Conservation (phyloP, 768 basidiomycete genomes). For the Leccinum fibrillosum region DNA sequence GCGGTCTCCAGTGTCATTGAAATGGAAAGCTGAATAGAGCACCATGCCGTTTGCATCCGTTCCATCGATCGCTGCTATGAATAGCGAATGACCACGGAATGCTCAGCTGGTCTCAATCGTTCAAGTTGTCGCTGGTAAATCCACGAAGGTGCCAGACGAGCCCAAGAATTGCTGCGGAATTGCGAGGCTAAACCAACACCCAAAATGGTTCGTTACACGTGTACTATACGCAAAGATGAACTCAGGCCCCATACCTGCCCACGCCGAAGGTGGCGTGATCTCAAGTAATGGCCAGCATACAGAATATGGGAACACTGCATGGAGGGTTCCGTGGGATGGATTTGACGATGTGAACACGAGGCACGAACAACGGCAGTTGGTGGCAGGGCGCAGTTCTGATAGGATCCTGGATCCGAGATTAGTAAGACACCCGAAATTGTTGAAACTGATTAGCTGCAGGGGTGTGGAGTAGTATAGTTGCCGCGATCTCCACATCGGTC, state of each 20-base stretch:
- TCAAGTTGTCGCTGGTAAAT: background rate
- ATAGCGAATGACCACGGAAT: constrained; percentile 5
- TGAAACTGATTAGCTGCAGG: background rate
- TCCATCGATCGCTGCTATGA: constrained; percentile 7
- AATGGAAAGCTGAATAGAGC: constrained; percentile 12
- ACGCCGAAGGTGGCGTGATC: constrained; percentile 12
- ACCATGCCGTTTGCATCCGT: constrained; percentile 13
- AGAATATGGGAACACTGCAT: constrained; percentile 9
- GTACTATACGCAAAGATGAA: constrained; percentile 14
- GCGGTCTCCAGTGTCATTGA: constrained; percentile 9
- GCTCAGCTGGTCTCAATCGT: background rate
- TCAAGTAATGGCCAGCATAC: constrained; percentile 3
- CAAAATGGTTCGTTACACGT: constrained; percentile 18
- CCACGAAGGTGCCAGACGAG: background rate
- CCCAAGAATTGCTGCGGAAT: constrained; percentile 1
- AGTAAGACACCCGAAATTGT: background rate
- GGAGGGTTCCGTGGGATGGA: constrained; percentile 15
- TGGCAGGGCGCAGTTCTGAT: constrained; percentile 6
- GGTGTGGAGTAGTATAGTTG: background rate
- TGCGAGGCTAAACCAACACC: constrained; percentile 10
- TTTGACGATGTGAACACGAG: constrained; percentile 28
- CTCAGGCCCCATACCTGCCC: constrained; percentile 16
- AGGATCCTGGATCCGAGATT: constrained; percentile 16
- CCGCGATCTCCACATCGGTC: background rate
- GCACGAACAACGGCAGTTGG: constrained; percentile 13